Evolutionary conservation across 495 filamentous ascomycete genomes (phyloP), one percentile per base, ranked within the genome.

Genomic region (Hypoxylon intermedium): DNA sequence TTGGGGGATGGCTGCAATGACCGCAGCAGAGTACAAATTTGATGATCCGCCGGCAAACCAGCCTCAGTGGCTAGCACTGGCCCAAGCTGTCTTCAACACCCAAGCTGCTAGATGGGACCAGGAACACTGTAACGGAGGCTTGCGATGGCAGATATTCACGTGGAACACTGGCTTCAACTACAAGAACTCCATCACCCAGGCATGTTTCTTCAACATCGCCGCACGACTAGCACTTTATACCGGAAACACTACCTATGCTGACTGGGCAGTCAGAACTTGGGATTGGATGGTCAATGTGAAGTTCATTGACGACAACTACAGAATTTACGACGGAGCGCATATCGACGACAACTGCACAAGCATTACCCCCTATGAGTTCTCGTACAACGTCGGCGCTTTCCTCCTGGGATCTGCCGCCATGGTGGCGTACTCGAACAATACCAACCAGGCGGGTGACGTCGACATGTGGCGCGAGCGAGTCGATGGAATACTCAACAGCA

Each of bases 11-110:
- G 79, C 87, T 7, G 87, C 84, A 30, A 85, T 89, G 83, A 79
- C 85, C 3, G 87, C 86, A 6, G 84, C 84, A 26, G 87, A 89
- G 69, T 72, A 83, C 51, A 81, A 82, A 37, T 88, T 85, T 58
- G 82, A 80, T 11, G 77, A 89, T 57, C 87, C 84, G 5, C 80
- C 81, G 5, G 31, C 48, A n/a, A 74, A 70, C 38, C 58, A 86
- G 54, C 87, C 89, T 2, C 82, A 85, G 55, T 94, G 90, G 89
- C 76, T 94, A 2, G 87, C 87, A 2, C 79, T 94, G 47, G 90
- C 88, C n/a, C 88, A 93, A 68, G 89, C 86, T 6, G 87, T 87
- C 3, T 93, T 93, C 74, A 91, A 93, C 71, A 85, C 83, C 0
- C 89, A 91, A 66, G 84, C 81, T 2, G 69, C 75, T 0, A 9